phyloP scores from a whole-genome alignment of 345 rosid species.

The Sisymbrium irio region DNA sequence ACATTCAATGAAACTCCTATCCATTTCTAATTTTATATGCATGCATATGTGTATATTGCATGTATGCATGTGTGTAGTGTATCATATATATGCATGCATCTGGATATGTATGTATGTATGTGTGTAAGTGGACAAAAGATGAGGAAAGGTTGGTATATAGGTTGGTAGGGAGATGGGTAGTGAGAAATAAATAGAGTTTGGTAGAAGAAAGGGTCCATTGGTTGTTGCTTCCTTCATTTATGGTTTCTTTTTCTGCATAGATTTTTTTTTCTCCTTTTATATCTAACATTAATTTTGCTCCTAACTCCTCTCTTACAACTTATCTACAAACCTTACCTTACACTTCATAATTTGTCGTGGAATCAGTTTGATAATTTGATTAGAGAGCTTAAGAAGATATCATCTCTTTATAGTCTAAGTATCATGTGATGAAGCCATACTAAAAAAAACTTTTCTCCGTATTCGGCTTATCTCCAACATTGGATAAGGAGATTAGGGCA shows the following conservation, averaged over 20 bases:
- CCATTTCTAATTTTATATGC: background rate
- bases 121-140: constrained; percentile 31
- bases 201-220: constrained; percentile 40
- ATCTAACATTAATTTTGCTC: constrained; percentile 13
- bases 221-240: constrained; percentile 40
- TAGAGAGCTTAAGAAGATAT: background rate
- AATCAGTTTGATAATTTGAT: constrained; percentile 1
- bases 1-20: constrained; percentile 18
- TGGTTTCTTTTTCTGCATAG: background rate
- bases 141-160: constrained; percentile 39
- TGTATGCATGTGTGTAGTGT: background rate
- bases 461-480: constrained; percentile 25
- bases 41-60: background rate
- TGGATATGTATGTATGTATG: background rate
- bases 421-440: constrained; percentile 11
- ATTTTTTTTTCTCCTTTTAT: background rate
- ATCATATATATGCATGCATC: constrained; percentile 8
- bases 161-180: constrained; percentile 40
- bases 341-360: background rate
- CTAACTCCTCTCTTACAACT: constrained; percentile 8
- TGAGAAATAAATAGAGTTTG: constrained; percentile 37
- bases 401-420: constrained; percentile 14
- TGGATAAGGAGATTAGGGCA: constrained; percentile 1
- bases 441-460: background rate
- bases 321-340: constrained; percentile 17